A percentile compares a stretch with the other conserved stretches of the same genome.
Evolutionary conservation across 495 filamentous ascomycete genomes (phyloP).

Genomic region (Penicillium robsamsonii): DNA sequence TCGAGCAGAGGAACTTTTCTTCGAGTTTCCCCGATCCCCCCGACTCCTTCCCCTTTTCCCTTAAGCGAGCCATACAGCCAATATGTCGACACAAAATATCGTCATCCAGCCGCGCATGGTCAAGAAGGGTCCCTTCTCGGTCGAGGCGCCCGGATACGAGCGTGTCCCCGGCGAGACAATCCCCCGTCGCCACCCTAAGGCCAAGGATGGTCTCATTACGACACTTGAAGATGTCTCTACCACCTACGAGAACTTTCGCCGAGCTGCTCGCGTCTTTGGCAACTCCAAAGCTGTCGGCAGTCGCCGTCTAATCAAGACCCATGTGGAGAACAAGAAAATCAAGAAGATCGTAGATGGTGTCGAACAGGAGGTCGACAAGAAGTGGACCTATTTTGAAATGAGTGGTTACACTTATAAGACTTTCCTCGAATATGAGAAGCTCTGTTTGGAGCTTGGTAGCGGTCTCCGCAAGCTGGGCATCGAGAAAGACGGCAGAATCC

Average conservation of each 20-base stretch:
- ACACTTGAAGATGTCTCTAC: constrained; percentile 75
- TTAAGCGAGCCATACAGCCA: constrained; percentile 18
- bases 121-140: constrained; percentile 64
- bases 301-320: constrained; percentile 76
- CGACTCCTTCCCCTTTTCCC: constrained; percentile 12
- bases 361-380: constrained; percentile 87
- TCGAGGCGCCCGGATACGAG: constrained; percentile 72
- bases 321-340: constrained; percentile 92
- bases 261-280: constrained; percentile 76
- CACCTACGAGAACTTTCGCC: constrained; percentile 79
- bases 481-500: constrained; percentile 67
- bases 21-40: constrained; percentile 1
- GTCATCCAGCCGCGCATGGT: constrained; percentile 61
- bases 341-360: constrained; percentile 94
- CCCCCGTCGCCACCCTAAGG: constrained; percentile 72
- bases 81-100: constrained; percentile 50
- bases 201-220: constrained; percentile 66
- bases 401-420: constrained; percentile 81
- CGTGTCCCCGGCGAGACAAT: constrained; percentile 85
- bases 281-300: constrained; percentile 84
- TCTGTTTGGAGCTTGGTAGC: constrained; percentile 68
- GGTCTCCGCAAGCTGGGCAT: constrained; percentile 81
- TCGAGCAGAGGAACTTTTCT: constrained; percentile 9
- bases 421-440: constrained; percentile 84
- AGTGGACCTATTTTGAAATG: constrained; percentile 95